Evolutionary conservation across 805 yeast genomes (phyloP).

Genomic region (Nadsonia fulvescens): DNA sequence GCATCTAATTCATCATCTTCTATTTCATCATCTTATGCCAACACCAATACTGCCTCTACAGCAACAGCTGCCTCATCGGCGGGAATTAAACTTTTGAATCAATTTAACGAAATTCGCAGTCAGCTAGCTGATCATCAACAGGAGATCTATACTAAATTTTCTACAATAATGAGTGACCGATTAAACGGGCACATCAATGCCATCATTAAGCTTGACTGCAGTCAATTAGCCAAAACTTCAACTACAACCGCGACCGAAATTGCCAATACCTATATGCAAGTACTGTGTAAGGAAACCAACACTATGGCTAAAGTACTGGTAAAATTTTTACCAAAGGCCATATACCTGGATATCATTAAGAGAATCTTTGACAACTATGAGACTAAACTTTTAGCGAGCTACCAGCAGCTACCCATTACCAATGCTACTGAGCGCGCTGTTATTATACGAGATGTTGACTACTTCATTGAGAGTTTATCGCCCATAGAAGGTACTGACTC

Average conservation of each 20-base stretch:
- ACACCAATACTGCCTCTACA: too few species aligned
- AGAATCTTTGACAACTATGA: slow-evolving; percentile 35
- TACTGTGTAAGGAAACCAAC: slow-evolving; percentile 45
- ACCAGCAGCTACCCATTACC: slow-evolving; percentile 23
- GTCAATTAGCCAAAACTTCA: slow-evolving; percentile 36
- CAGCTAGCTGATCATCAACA: slow-evolving; percentile 40
- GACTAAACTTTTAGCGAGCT: slow-evolving; percentile 32
- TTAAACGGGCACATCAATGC: slow-evolving; percentile 32
- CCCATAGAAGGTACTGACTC: slow-evolving; percentile 25
- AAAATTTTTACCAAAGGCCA: slow-evolving; percentile 35
- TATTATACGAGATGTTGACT: slow-evolving; percentile 41
- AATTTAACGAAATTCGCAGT: slow-evolving; percentile 24
- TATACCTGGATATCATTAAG: slow-evolving; percentile 20
- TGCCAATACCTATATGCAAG: slow-evolving; percentile 47
- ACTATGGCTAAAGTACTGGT: slow-evolving; percentile 43
- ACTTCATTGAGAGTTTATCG: slow-evolving; percentile 41
- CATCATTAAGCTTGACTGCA: slow-evolving; percentile 16
- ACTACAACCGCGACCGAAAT: slow-evolving; percentile 25
- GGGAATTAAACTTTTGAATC: slow-evolving; percentile 17
- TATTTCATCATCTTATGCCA: too few species aligned
- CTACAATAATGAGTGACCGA: slow-evolving; percentile 55
- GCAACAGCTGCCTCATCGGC: slow-evolving; percentile 1
- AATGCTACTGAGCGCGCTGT: slow-evolving; percentile 20
- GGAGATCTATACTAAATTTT: slow-evolving; percentile 43
- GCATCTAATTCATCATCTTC: too few species aligned